A percentile compares a stretch with the other conserved stretches of the same genome.
These are phyloP conservation scores for Panaeolus papilionaceus DNA, from an alignment of 768 basidiomycete genomes.

Conservation along the genomic window DNA sequence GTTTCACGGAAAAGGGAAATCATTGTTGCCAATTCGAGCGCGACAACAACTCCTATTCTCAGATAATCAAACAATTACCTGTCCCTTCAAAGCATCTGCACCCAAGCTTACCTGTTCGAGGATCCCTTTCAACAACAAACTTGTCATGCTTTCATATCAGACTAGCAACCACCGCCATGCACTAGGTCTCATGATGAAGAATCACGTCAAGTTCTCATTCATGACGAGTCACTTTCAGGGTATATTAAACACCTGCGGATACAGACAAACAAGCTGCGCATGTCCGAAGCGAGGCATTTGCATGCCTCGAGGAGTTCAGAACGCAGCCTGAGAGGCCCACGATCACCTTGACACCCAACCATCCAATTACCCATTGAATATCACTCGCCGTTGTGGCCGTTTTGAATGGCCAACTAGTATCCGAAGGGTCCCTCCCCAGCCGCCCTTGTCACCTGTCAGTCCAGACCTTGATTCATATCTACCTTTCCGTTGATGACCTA, in stretches of 20 bases:
- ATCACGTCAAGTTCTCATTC: not conserved
- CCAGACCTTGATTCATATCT: not conserved
- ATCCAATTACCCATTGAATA: not conserved
- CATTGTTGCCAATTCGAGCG: slow-evolving; percentile 3
- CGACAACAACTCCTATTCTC: not conserved
- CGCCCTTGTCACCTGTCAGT: slow-evolving; percentile 4
- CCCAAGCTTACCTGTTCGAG: slow-evolving; percentile 9
- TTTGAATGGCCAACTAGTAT: not conserved
- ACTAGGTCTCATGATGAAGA: slow-evolving; percentile 8
- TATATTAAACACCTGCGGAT: slow-evolving; percentile 12
- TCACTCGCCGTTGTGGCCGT: not conserved
- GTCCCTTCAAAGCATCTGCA: slow-evolving; percentile 2
- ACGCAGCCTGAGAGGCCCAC: not conserved
- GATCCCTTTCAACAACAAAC: slow-evolving; percentile 6
- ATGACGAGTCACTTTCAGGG: not conserved
- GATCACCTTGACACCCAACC: slow-evolving; percentile 12
- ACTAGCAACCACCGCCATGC: slow-evolving; percentile 4
- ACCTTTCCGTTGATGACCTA: slow-evolving; percentile 1
- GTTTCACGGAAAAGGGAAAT: slow-evolving; percentile 6
- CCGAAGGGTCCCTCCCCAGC: not conserved
- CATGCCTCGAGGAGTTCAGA: slow-evolving; percentile 1
- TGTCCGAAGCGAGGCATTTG: slow-evolving; percentile 6
- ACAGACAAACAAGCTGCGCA: slow-evolving; percentile 5
- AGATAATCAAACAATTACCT: not conserved
- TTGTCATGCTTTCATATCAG: not conserved